Evolutionary conservation across 345 rosid species (phyloP), one percentile per base, ranked within the genome.

Genomic region (Eucalyptus guilfoylei): DNA sequence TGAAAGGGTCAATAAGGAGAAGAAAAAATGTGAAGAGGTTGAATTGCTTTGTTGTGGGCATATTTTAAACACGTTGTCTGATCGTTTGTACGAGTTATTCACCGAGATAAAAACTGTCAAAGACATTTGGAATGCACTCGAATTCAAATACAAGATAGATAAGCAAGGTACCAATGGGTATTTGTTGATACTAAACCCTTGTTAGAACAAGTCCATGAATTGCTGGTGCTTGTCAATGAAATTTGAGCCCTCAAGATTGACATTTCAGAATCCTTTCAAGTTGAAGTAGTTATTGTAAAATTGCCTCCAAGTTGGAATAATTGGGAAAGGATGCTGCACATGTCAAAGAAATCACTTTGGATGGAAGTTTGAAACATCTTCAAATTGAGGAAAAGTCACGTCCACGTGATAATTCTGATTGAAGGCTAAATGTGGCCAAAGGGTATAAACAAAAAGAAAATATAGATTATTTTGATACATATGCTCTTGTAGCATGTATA

Each of bases 21-120:
- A 32, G 17, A n/a, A n/a, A 32, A n/a, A 67, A 67, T 8, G 11
- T n/a, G 40, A n/a, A 67, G 80, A n/a, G 17, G 80, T 14, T 15
- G 11, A 67, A 67, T 67, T 67, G 19, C 5, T 14, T n/a, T 67
- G 40, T 32, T 9, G 11, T 0, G 3, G 80, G 40, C 80, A 67
- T 32, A 15, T 8, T 67, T 11, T 15, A 19, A 67, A 67, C 40
- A 15, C 3, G 1, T 3, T 7, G 76, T 64, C 0, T 14, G 3
- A 32, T 67, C 11, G 1, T 7, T n/a, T 67, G 37, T 15, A 67
- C 1, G 9, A 2, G 16, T 67, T 67, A 69, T 69, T 69, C 24
- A 32, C 42, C 1, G 12, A 34, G 40, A 69, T 69, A 17, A 69
- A 69, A 34, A 16, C 5, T 16, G 7, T 21, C 12, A 9, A 10